Base-by-base conservation (phyloP, 2,329 filamentous ascomycete species). In the Paecilomyces variotii region DNA sequence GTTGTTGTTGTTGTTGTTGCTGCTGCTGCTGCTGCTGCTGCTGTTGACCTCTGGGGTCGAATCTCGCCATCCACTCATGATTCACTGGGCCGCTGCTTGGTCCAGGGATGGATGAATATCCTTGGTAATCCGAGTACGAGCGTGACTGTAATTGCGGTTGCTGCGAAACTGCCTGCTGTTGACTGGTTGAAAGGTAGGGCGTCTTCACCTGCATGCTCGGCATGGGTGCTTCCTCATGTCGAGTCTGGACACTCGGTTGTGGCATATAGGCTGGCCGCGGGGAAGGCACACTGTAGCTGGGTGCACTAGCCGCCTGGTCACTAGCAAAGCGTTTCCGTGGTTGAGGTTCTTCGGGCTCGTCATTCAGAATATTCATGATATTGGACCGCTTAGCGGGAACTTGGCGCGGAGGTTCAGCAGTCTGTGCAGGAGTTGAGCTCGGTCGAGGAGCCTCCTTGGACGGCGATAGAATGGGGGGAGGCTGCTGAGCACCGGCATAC, bases 361-460 rank as follows among this genome's bases (percentile, higher is more conserved):
- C 76, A 60, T 80, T 80, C 34, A 80, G 66, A 49, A 80, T 75
- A 59, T 70, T 77, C 71, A 79, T 77, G 53, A 80, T 79, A 62
- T 79, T 80, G 1, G 77, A 80, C 45, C 77, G 74, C 63, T 80
- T 80, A 1, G 74, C 76, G 26, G 77, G 76, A 3, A 76, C 72
- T 54, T 76, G 73, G 53, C 73, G 74, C 55, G 73, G 67, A 49
- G 69, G 67, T 56, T 78, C 77, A 3, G 70, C 62, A 5, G 64
- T 57, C 50, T 69, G 68, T 7, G 60, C 61, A 5, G 70, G 67
- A 19, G 71, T 72, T 4, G 70, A 69, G 45, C 65, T 71, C 14
- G 70, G 64, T 30, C 73, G 73, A 28, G 67, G 59, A n/a, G 58
- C 50, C 45, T 76, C 74, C 62, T 73, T 75, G 14, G 71, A 65